These are phyloP conservation scores for Abrus pulchellus DNA, from an alignment of 306 rosid species.

Conservation along the genomic window DNA sequence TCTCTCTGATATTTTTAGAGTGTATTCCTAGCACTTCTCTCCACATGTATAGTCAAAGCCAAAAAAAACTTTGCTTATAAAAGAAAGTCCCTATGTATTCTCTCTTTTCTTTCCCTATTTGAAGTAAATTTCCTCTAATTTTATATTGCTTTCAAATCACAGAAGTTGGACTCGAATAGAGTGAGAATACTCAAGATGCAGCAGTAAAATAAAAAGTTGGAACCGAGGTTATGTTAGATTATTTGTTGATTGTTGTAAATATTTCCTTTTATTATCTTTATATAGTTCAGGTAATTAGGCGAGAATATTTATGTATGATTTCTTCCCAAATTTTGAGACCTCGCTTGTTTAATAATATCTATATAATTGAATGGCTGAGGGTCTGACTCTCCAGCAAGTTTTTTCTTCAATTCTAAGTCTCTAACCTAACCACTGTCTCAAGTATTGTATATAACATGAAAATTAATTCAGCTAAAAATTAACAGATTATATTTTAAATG, in stretches of 20 bases:
- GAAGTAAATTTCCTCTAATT: background rate
- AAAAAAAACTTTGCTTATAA: background rate
- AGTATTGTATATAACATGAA: background rate
- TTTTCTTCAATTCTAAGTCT: background rate
- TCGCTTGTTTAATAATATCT: background rate
- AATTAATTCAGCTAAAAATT: background rate
- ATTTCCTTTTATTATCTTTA: background rate
- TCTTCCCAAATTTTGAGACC: background rate
- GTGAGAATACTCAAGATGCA: background rate
- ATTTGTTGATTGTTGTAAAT: background rate
- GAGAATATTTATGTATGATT: background rate
- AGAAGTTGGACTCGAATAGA: constrained; percentile 15
- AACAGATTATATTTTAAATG: background rate
- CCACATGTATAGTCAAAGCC: background rate
- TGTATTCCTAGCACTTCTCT: background rate
- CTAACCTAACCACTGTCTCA: background rate
- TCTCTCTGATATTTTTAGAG: no score
- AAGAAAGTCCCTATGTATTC: background rate
- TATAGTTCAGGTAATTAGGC: background rate
- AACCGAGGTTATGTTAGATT: background rate
- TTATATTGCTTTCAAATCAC: background rate
- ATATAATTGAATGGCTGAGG: background rate
- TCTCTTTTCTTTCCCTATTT: background rate
- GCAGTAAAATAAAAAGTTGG: constrained; percentile 14
- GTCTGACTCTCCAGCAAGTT: background rate